A percentile compares a stretch with the other conserved stretches of the same genome.
phyloP scores from a whole-genome alignment of 148 eudicot species.

The Diospyros kaki region DNA sequence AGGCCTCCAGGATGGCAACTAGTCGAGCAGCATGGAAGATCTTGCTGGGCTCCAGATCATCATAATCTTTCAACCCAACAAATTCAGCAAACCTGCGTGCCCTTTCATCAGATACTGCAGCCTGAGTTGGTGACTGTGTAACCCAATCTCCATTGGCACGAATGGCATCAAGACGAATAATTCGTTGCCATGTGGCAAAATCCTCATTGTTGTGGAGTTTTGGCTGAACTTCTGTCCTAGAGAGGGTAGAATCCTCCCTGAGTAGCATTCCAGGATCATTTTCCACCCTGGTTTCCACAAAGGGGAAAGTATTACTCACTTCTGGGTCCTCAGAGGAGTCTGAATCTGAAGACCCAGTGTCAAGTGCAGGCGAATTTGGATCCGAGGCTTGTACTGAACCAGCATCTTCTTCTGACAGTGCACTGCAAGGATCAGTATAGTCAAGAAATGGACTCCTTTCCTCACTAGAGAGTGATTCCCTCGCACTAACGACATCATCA shows the following conservation, averaged over 20 bases:
- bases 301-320: constrained; percentile 48
- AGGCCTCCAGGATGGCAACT: constrained; percentile 93
- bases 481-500: constrained; percentile 79
- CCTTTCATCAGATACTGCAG: constrained; percentile 54
- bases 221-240: constrained; percentile 32
- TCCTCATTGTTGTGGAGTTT: constrained; percentile 46
- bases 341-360: constrained; percentile 67
- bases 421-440: constrained; percentile 29
- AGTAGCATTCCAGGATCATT: constrained; percentile 25
- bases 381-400: constrained; percentile 39
- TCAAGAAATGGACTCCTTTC: constrained; percentile 44
- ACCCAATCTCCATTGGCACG: constrained; percentile 92
- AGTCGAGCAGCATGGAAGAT: constrained; percentile 91
- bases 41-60: constrained; percentile 66
- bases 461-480: constrained; percentile 80
- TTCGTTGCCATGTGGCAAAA: constrained; percentile 90
- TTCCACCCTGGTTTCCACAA: constrained; percentile 32
- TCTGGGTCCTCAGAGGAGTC: constrained; percentile 72
- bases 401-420: constrained; percentile 33
- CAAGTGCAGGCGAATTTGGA: constrained; percentile 33
- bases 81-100: constrained; percentile 69
- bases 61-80: constrained; percentile 79
- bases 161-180: constrained; percentile 87
- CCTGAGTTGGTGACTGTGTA: constrained; percentile 55
- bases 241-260: constrained; percentile 45